Evolutionary conservation across 2,329 filamentous ascomycete species (phyloP), one percentile per base, ranked within the genome.

Genomic region (Dendrostoma leiphaemia): DNA sequence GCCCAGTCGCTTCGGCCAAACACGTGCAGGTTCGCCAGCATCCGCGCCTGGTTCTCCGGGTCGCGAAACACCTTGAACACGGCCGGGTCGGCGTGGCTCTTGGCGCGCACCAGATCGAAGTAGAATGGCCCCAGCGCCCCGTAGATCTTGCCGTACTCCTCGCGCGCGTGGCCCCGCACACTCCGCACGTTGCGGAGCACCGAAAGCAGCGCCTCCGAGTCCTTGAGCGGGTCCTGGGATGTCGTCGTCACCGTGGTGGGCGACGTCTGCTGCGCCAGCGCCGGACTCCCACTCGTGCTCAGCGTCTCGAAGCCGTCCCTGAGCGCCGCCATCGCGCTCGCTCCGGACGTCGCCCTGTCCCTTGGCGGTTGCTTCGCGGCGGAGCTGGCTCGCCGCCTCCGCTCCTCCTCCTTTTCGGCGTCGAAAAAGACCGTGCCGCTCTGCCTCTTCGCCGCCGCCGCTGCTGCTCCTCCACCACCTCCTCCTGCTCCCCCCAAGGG

Each of bases 131-230:
- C 89, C 61, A 99, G 72, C 4, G 90, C 89, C n/a, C 86, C 88
- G 70, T 97, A 95, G 13, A 97, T 79, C 68, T 88, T 95, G 15
- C 89, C 93, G 67, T 92, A 99, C 69, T 97, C 92, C 63, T 94
- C 85, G 58, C 92, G 83, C 41, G 94, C 94, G 63, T 86, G 83
- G 4, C 93, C 94, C 38, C 94, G 81, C 48, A 95, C 83, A 45
- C 93, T 97, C 64, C 80, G 84, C 26, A 86, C 86, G 28, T 80
- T 80, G 53, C 84, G 81, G 54, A 97, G 76, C 1, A 91, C 82
- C 29, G 81, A 80, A 47, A 97, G 71, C 24, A 91, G 79, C 2
- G 82, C 79, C 15, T 82, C 79, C 0, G 85, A 80, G 59, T 91
- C 86, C 59, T 79, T 72, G 19, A 76, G 70, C 8, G 78, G 74